Evolutionary conservation across 78 protist genomes (phyloP), one percentile per base, ranked within the genome.

Genomic region (Reticulomyxa filosa): DNA sequence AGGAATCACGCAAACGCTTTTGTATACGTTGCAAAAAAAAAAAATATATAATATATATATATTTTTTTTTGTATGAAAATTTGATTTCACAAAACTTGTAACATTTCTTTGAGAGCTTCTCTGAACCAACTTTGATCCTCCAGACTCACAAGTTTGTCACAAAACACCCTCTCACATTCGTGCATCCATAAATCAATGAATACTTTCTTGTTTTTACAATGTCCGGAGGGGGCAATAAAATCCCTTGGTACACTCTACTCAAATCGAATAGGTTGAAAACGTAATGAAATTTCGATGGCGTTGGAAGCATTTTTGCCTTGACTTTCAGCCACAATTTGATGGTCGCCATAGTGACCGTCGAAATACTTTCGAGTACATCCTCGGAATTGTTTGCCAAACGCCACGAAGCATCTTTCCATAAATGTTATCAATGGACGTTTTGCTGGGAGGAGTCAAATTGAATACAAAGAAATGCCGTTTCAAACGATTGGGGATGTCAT

Each of bases 191-290:
- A 73, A 38, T 20, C 4, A 57, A 83, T 26, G 1, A 83, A 26
- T 17, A 30, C 3, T 13, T 11, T 0, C 32, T 26, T 62, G 7
- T 57, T 10, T 0, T 1, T 66, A 82, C 26, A 2, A 62, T 66
- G 27, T 4, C 61, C 23, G 29, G 34, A 1, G 70, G 69, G n/a
- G 64, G 25, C 23, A 2, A 22, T 59, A 80, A 17, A 26, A 86
- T 6, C 27, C 93, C 93, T 35, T 69, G 65, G 30, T 57, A 69
- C 3, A 79, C 51, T n/a, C 89, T 65, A 0, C 78, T 69, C 4
- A 88, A 73, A 33, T 88, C 94, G 27, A 89, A 76, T 63, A 88
- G 75, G 78, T 84, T 88, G 86, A 88, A 84, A 38, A 70, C 27
- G 76, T 88, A 88, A 70, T 88, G 89, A 74, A 83, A 79, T 74